Conservation (phyloP, 1,284 basidiomycete species). For the Clitocybe nebularis region DNA sequence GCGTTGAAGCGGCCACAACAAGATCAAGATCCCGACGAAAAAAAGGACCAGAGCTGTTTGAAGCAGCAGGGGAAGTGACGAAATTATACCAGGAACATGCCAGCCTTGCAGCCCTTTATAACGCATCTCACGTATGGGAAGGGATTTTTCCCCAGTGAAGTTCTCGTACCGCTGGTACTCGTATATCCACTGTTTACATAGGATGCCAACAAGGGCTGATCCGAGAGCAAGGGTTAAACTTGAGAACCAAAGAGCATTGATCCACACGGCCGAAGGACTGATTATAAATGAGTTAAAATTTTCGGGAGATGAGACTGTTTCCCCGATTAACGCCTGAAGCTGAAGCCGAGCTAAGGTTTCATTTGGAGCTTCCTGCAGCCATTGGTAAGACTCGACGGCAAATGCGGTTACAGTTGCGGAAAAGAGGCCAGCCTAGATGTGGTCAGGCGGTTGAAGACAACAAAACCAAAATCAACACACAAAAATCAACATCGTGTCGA, state of each 20-base stretch:
- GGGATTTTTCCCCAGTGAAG: constrained; percentile 13
- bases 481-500: neutral
- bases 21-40: constrained; percentile 20
- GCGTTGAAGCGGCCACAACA: constrained; percentile 17
- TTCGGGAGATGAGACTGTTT: neutral
- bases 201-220: constrained; percentile 21
- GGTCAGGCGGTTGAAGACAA: neutral
- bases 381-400: constrained; percentile 12
- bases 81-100: constrained; percentile 21
- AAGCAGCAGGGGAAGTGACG: constrained; percentile 19
- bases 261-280: neutral
- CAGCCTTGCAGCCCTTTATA: constrained; percentile 21
- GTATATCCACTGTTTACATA: constrained; percentile 25
- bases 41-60: constrained; percentile 23
- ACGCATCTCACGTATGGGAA: constrained; percentile 21
- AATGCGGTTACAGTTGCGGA: constrained; percentile 12
- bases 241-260: constrained; percentile 19
- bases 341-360: constrained; percentile 4
- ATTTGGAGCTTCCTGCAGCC: constrained; percentile 5
- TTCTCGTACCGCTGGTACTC: constrained; percentile 18
- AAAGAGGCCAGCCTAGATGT: constrained; percentile 13
- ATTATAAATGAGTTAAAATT: neutral
- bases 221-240: constrained; percentile 22
- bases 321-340: neutral
- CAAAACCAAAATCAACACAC: neutral